Evolutionary conservation across 208 protist genomes (phyloP).

Genomic region (Crithidia sp.): DNA sequence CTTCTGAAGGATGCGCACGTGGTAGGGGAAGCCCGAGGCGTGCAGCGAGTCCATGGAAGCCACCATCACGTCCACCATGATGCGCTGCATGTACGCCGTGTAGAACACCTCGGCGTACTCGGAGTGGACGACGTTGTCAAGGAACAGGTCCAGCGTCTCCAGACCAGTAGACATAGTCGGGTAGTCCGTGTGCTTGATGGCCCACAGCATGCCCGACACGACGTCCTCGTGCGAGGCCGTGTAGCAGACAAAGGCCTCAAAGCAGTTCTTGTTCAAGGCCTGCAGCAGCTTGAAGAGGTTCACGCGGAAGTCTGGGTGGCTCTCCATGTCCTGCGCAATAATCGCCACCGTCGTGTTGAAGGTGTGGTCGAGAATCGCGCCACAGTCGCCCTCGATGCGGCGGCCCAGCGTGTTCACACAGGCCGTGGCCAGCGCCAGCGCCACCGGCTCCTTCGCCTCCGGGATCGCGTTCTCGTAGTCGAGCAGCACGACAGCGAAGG

Average conservation of each 20-base stretch:
- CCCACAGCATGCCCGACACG: slow-evolving; percentile 97
- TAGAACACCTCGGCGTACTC: slow-evolving; percentile 70
- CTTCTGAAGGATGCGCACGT: slow-evolving; percentile 77
- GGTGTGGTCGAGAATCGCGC: slow-evolving; percentile 94
- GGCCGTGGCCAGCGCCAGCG: slow-evolving; percentile 91
- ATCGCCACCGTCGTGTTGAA: slow-evolving; percentile 98
- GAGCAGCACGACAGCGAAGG: slow-evolving; percentile 95
- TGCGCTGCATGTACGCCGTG: slow-evolving; percentile 76
- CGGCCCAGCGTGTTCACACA: slow-evolving; percentile 91
- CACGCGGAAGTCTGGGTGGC: slow-evolving; percentile 97
- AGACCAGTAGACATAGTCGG: slow-evolving; percentile 92
- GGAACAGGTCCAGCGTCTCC: slow-evolving; percentile 94
- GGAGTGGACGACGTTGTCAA: slow-evolving; percentile 76
- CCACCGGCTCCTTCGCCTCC: slow-evolving; percentile 92
- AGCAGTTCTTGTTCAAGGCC: slow-evolving; percentile 96
- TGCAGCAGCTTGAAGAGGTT: slow-evolving; percentile 98
- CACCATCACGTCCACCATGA: slow-evolving; percentile 86
- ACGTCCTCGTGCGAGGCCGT: slow-evolving; percentile 76
- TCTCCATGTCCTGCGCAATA: slow-evolving; percentile 96
- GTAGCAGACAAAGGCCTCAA: slow-evolving; percentile 84
- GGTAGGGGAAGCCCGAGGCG: slow-evolving; percentile 73
- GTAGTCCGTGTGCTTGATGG: slow-evolving; percentile 97
- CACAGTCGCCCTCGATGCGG: slow-evolving; percentile 84
- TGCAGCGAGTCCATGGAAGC: slow-evolving; percentile 85
- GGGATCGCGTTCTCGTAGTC: slow-evolving; percentile 95